Evolutionary conservation across 176 grass and related monocot genomes (phyloP).

Genomic region (Musa schizocarpa): DNA sequence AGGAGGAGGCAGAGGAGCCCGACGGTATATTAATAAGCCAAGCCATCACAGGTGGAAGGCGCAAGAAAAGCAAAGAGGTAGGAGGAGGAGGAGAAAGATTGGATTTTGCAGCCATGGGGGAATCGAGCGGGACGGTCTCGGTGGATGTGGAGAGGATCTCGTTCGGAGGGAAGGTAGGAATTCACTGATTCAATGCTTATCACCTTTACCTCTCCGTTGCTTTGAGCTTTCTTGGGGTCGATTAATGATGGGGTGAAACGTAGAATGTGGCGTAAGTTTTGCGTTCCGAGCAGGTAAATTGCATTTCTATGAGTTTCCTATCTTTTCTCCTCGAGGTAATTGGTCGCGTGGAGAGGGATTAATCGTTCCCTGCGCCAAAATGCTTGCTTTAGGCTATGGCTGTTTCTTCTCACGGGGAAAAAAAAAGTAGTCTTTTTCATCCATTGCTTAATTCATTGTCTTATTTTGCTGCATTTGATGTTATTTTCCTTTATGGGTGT

Average conservation of each 20-base stretch:
- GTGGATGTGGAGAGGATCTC: constrained; percentile 52
- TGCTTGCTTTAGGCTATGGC: neutral
- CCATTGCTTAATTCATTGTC: too few relatives aligned
- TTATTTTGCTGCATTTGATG: too few relatives aligned
- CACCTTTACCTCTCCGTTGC: neutral
- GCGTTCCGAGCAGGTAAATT: neutral
- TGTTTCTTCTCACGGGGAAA: too few relatives aligned
- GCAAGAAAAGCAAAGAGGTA: neutral
- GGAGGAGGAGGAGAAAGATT: neutral
- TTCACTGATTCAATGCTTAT: neutral
- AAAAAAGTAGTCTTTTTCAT: too few relatives aligned
- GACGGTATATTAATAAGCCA: constrained; percentile 43
- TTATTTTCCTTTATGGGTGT: too few relatives aligned
- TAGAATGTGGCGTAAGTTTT: neutral
- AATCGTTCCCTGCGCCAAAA: too few relatives aligned
- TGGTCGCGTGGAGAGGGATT: too few relatives aligned
- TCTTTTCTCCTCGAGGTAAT: neutral
- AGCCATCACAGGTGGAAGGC: constrained; percentile 9
- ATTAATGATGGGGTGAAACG: neutral
- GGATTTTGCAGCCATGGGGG: constrained; percentile 2
- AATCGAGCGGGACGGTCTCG: constrained; percentile 15
- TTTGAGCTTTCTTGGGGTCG: neutral
- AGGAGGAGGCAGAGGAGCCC: constrained; percentile 4
- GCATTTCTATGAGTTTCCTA: neutral
- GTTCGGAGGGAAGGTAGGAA: constrained; percentile 71